Base-by-base conservation (phyloP, 2,329 filamentous ascomycete genomes). In the Plenodomus tracheiphilus region DNA sequence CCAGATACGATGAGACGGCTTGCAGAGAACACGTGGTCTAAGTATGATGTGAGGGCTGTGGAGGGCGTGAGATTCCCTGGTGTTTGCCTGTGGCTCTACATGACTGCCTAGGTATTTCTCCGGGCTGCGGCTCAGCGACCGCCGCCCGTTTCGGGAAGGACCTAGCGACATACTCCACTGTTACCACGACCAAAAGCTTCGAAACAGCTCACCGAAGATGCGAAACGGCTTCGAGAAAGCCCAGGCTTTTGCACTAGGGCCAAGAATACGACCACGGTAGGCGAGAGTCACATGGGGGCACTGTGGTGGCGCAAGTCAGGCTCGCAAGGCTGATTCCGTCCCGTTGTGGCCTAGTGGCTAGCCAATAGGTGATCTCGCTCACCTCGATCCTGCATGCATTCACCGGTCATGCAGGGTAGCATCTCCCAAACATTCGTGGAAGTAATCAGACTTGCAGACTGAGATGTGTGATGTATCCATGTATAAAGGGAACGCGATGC, bases 301-400 rank as follows among this genome's bases (percentile, higher is more conserved):
- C 50, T 43, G 39, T 41, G 47, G 25, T 17, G 51, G 43, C 43
- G 46, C 54, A n/a, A n/a, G n/a, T n/a, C n/a, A n/a, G n/a, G n/a
- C n/a, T n/a, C n/a, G n/a, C n/a, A 54, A 59, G 58, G 56, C 58
- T 56, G 51, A 59, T 37, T 57, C 21, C 21, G 13, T n/a, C 16
- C 1, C 42, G 6, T 11, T 4, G 11, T 7, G 16, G 22, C 13
- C 32, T 49, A 47, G 28, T 13, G 28, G 11, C 28, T 32, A 32
- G 6, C 28, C 28, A 32, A 15, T 8, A 11, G 6, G 4, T 8
- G 28, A 8, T 11, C 28, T 6, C 15, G 28, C 28, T 11, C 13
- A 32, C 8, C 28, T 8, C 28, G 6, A 32, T 32, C 9, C 28
- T 32, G 28, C 11, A 32, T 8, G 28, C 28, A 32, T 32, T 32